Evolutionary conservation across 768 basidiomycete species (phyloP).

Genomic region (Kwoniella europaea): DNA sequence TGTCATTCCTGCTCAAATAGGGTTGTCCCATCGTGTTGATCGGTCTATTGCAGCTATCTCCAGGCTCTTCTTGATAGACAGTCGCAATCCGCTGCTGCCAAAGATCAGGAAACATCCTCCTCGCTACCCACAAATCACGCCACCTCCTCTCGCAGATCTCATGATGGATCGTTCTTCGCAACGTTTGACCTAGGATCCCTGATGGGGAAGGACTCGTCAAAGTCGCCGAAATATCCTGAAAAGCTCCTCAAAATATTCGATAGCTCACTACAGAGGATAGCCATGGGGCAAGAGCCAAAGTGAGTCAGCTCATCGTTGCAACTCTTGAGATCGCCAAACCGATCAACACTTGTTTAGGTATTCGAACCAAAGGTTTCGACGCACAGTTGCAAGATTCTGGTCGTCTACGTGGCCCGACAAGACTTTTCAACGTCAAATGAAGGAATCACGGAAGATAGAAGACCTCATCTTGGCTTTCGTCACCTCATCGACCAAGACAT

Average conservation of each 20-base stretch:
- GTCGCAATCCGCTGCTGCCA: not conserved
- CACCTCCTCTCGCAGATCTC: conserved; percentile 14
- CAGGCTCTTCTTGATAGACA: not conserved
- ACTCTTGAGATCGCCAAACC: not conserved
- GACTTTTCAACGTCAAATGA: conserved; percentile 83
- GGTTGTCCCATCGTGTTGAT: not conserved
- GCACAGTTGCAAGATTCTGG: conserved; percentile 91
- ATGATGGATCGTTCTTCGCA: conserved; percentile 40
- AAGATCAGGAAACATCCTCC: not conserved
- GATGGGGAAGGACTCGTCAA: conserved; percentile 55
- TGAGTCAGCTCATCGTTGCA: conserved; percentile 61
- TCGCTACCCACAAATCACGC: conserved; percentile 6
- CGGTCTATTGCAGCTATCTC: not conserved
- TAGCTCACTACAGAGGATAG: conserved; percentile 84
- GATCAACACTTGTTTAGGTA: conserved; percentile 65
- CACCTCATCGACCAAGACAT: conserved; percentile 80
- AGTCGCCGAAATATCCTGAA: conserved; percentile 90
- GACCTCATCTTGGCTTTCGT: conserved; percentile 96
- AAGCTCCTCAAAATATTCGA: conserved; percentile 90
- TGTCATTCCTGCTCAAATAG: not conserved
- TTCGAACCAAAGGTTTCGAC: conserved; percentile 83
- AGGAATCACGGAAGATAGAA: conserved; percentile 95
- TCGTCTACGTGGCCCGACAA: conserved; percentile 79
- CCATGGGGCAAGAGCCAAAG: conserved; percentile 89
- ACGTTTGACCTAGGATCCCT: conserved; percentile 37